Conservation (phyloP, 1,139 yeast species). For the Hanseniaspora gamundiae region DNA sequence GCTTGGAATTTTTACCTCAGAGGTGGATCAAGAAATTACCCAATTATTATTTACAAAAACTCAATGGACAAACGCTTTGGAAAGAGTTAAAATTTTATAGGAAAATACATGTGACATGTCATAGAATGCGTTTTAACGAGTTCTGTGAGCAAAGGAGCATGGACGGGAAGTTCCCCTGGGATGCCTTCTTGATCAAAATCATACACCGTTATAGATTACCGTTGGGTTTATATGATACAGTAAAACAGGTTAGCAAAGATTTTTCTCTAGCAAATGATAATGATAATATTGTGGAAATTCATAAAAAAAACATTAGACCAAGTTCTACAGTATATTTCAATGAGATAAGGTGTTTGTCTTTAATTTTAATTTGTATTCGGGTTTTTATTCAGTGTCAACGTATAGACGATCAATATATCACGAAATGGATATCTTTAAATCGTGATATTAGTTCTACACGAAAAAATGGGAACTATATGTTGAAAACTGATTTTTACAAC, state of each 20-base stretch:
- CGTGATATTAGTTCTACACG: background rate
- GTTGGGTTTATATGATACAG: background rate
- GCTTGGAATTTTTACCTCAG: slow-evolving; percentile 16
- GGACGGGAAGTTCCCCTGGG: background rate
- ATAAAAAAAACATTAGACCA: slow-evolving; percentile 12
- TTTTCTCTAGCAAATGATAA: background rate
- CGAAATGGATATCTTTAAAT: background rate
- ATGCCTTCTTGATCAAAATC: background rate
- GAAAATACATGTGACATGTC: slow-evolving; percentile 12
- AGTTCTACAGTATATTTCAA: background rate
- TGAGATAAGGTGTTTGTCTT: background rate
- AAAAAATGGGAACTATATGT: background rate
- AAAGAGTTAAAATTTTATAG: slow-evolving; percentile 14
- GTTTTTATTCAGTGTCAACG: background rate
- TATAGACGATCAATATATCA: background rate
- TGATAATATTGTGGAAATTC: background rate
- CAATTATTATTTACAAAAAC: slow-evolving; percentile 18
- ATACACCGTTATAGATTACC: background rate
- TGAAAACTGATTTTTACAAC: background rate
- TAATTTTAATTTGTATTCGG: background rate
- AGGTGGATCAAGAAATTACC: slow-evolving; percentile 20
- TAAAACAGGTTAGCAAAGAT: background rate
- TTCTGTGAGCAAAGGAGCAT: background rate
- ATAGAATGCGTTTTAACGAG: slow-evolving; percentile 10
- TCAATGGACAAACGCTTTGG: slow-evolving; percentile 21